Percentiles rank a stretch among this genome's conserved stretches.
These are phyloP conservation scores for Solanum tacnaense DNA, from an alignment of 257 asterid species.

Conservation along the genomic window DNA sequence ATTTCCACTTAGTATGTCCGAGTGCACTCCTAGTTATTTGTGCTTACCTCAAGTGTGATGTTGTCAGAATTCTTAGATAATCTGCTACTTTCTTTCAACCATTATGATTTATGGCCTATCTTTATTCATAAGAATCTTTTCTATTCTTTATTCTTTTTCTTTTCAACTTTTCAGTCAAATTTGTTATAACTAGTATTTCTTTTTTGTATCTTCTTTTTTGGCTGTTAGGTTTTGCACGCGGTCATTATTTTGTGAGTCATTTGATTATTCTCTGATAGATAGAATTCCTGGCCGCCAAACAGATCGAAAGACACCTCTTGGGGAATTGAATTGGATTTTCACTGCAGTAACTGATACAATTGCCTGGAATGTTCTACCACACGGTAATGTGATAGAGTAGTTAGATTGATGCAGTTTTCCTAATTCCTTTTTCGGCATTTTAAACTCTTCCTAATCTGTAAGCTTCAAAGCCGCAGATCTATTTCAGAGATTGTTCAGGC, in stretches of 20 bases:
- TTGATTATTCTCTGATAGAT: constrained; percentile 81
- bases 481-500: constrained; percentile 95
- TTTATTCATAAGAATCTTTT: not conserved
- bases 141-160: not conserved
- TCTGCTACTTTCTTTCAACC: not conserved
- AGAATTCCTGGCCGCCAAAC: constrained; percentile 98
- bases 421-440: not conserved
- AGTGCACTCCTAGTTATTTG: not conserved
- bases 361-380: constrained; percentile 99
- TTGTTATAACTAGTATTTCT: not conserved
- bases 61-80: not conserved
- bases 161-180: not conserved
- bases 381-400: constrained; percentile 43
- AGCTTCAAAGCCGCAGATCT: constrained; percentile 49
- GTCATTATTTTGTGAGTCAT: constrained; percentile 73
- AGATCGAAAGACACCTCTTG: constrained; percentile 94
- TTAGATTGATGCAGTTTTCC: not conserved
- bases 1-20: not conserved
- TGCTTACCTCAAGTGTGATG: not conserved
- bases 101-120: not conserved
- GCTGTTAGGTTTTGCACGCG: constrained; percentile 68
- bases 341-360: constrained; percentile 97
- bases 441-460: not conserved
- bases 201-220: not conserved
- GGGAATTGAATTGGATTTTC: constrained; percentile 98